These are phyloP conservation scores for Botryotinia calthae DNA, from an alignment of 2,329 filamentous ascomycete genomes.

Conservation along the genomic window DNA sequence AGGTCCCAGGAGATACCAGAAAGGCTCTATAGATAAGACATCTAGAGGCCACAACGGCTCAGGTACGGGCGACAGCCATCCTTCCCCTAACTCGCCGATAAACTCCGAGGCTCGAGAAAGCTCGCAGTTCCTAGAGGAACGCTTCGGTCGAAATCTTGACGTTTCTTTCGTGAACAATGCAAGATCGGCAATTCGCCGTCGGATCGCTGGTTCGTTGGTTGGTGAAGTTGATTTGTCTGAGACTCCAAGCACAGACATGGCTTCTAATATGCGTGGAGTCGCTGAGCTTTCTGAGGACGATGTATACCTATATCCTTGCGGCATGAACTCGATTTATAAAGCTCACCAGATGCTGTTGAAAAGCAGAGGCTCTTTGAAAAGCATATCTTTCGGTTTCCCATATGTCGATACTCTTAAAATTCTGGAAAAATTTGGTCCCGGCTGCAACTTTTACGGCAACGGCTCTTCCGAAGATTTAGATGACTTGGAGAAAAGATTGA, in stretches of 20 bases:
- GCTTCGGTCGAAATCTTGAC: slow-evolving; percentile 89
- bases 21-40: slow-evolving; percentile 49
- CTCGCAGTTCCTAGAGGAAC: slow-evolving; percentile 82
- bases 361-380: slow-evolving; percentile 64
- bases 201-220: slow-evolving; percentile 83
- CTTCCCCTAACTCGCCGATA: slow-evolving; percentile 16
- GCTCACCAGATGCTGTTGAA: slow-evolving; percentile 72
- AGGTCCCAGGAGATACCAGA: slow-evolving; percentile 79
- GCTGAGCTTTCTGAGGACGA: slow-evolving; percentile 76
- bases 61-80: slow-evolving; percentile 11
- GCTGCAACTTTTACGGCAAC: slow-evolving; percentile 82
- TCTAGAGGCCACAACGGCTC: slow-evolving; percentile 26
- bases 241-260: slow-evolving; percentile 50
- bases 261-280: slow-evolving; percentile 53
- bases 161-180: slow-evolving; percentile 75
- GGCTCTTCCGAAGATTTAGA: slow-evolving; percentile 76
- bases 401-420: slow-evolving; percentile 97
- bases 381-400: slow-evolving; percentile 93
- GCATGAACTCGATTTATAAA: slow-evolving; percentile 95
- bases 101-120: slow-evolving; percentile 55
- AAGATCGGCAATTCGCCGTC: slow-evolving; percentile 77
- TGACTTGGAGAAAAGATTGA: slow-evolving; percentile 71
- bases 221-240: slow-evolving; percentile 65
- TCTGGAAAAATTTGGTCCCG: slow-evolving; percentile 88
- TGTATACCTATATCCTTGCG: slow-evolving; percentile 82